Percentiles rank a stretch among this genome's conserved stretches.
These are phyloP conservation scores for Claviceps cyperi DNA, from an alignment of 2,329 filamentous ascomycete genomes.

Conservation along the genomic window DNA sequence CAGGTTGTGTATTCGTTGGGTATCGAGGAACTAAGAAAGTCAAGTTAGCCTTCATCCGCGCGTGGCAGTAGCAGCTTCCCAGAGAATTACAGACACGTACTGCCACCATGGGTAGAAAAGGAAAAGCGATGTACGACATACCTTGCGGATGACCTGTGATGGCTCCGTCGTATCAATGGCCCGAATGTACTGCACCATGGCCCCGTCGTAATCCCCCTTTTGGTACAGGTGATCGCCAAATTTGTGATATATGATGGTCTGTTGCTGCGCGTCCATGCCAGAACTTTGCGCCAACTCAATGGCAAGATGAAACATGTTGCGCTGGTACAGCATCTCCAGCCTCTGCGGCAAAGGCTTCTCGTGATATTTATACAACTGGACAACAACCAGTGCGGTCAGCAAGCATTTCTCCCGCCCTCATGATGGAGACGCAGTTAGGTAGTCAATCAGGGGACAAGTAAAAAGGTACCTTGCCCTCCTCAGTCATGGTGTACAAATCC, in stretches of 20 bases:
- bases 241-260: slow-evolving; percentile 82
- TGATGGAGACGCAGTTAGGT: not conserved
- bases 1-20: slow-evolving; percentile 90
- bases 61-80: not conserved
- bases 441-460: not conserved
- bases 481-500: slow-evolving; percentile 75
- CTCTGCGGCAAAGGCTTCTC: slow-evolving; percentile 85
- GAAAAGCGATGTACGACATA: slow-evolving; percentile 18
- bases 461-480: slow-evolving; percentile 67
- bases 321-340: slow-evolving; percentile 83
- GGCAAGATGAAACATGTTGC: slow-evolving; percentile 81
- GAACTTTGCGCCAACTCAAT: slow-evolving; percentile 87
- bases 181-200: slow-evolving; percentile 97
- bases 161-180: slow-evolving; percentile 94
- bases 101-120: not conserved
- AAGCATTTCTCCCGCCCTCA: not conserved
- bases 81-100: too few relatives aligned
- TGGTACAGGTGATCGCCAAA: slow-evolving; percentile 93
- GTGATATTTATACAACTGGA: slow-evolving; percentile 68
- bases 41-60: slow-evolving; percentile 15
- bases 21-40: slow-evolving; percentile 63
- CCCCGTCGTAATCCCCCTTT: slow-evolving; percentile 88
- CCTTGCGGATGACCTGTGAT: slow-evolving; percentile 89
- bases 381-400: not conserved
- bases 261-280: slow-evolving; percentile 63